phyloP scores from a whole-genome alignment of 148 eudicot genomes.

The Camellia granthamiana region DNA sequence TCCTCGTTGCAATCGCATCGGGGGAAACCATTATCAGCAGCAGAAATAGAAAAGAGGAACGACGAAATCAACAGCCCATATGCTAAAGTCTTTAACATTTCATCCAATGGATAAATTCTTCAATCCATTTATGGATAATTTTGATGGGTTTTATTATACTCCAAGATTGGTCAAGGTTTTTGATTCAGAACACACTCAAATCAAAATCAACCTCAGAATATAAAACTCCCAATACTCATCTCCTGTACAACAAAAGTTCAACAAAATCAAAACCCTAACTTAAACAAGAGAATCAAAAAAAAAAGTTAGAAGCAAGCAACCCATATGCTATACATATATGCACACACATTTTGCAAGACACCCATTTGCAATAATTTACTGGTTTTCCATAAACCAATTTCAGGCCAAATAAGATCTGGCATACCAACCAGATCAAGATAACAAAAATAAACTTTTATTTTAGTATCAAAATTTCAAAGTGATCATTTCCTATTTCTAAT shows the following conservation, averaged over 20 bases:
- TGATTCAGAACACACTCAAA: conserved; percentile 1
- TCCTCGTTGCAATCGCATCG: conserved; percentile 65
- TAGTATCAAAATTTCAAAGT: neutral
- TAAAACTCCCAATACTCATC: conserved; percentile 1
- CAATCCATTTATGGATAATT: conserved; percentile 23
- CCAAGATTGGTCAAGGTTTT: neutral
- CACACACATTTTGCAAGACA: neutral
- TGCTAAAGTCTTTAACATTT: conserved; percentile 54
- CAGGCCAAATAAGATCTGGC: neutral
- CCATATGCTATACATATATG: neutral
- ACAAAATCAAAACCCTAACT: neutral
- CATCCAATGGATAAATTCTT: conserved; percentile 17
- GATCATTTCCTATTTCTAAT: neutral
- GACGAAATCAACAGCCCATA: conserved; percentile 32
- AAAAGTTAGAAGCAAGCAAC: too few species aligned
- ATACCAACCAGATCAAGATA: neutral
- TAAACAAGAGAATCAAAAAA: neutral
- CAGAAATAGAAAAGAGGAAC: conserved; percentile 37
- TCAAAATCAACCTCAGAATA: neutral
- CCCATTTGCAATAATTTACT: neutral
- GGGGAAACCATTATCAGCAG: conserved; percentile 34
- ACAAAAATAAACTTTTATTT: neutral
- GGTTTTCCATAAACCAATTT: too few species aligned
- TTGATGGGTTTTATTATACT: neutral
- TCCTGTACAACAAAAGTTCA: conserved; percentile 13